Base-by-base conservation (phyloP, 2,329 filamentous ascomycete species). In the Hypomyces perniciosus region DNA sequence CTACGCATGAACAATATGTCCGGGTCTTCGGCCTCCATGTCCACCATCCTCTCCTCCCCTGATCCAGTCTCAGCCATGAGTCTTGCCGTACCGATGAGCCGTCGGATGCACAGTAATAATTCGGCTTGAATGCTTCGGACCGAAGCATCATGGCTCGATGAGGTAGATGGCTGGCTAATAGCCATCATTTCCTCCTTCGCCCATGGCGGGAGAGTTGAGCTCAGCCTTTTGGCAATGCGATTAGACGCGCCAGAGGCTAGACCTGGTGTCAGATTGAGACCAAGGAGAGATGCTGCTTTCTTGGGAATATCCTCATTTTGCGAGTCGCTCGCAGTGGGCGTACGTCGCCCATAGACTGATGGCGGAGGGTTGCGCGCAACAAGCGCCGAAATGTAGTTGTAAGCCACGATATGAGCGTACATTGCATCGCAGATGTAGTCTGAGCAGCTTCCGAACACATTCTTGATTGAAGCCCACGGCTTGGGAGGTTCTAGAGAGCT, bases 341-440 rank as follows among this genome's bases (percentile, higher is more conserved):
- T 56, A 58, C 20, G 6, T 51, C 54, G 27, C 51, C 52, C 29
- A 13, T 48, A 49, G 2, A 46, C 29, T 1, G 55, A 26, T 8
- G 58, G 48, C 6, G 58, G 43, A 6, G 64, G 55, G 45, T 50
- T 53, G 51, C 59, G 55, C 31, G 60, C 59, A 28, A 65, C 59
- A 35, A 68, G 60, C n/a, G 60, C 61, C 7, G 64, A 66, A 44
- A 83, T 67, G 65, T 83, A 83, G 62, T 81, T 83, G 63, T 79
- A 81, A 0, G 77, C 79, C 4, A 83, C 64, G 7, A 83, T 68
- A 57, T 83, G 79, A 0, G 79, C 79, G 58, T 82, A 83, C 5
- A 83, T 63, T 0, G 79, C 77, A 46, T 83, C 78, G 58, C 79
- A 81, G 5, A 81, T 72, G 56, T 77, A 75, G 54, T 80, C 76